Evolutionary conservation across 768 basidiomycete species (phyloP).

Genomic region (Hygrocybe punicea): DNA sequence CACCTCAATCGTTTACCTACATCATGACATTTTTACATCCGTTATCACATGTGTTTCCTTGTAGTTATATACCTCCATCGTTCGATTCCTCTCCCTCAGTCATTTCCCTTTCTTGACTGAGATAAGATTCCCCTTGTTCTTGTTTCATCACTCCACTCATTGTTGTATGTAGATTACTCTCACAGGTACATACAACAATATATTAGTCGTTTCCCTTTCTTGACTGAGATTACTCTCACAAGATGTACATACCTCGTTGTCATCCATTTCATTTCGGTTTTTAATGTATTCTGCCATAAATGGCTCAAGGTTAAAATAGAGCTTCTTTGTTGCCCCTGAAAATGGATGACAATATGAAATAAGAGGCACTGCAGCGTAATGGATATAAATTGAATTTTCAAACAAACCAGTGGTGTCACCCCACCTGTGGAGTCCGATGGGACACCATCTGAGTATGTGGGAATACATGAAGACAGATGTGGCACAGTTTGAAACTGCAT

Average conservation of each 20-base stretch:
- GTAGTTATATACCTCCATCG: background rate
- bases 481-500: conserved; percentile 1
- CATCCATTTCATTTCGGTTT: background rate
- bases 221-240: background rate
- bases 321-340: conserved; percentile 6
- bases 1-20: background rate
- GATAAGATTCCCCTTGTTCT: background rate
- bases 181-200: background rate
- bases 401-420: background rate
- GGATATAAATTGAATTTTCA: background rate
- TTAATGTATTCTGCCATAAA: background rate
- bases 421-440: conserved; percentile 5
- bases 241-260: too few species aligned
- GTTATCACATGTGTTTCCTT: background rate
- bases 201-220: background rate
- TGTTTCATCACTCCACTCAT: background rate
- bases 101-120: background rate
- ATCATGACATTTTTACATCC: background rate
- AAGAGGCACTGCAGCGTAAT: background rate
- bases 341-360: conserved; percentile 5
- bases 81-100: background rate
- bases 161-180: background rate
- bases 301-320: background rate
- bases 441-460: background rate
- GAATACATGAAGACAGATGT: conserved; percentile 1